phyloP scores from a whole-genome alignment of 345 rosid species.

The Firmiana major region DNA sequence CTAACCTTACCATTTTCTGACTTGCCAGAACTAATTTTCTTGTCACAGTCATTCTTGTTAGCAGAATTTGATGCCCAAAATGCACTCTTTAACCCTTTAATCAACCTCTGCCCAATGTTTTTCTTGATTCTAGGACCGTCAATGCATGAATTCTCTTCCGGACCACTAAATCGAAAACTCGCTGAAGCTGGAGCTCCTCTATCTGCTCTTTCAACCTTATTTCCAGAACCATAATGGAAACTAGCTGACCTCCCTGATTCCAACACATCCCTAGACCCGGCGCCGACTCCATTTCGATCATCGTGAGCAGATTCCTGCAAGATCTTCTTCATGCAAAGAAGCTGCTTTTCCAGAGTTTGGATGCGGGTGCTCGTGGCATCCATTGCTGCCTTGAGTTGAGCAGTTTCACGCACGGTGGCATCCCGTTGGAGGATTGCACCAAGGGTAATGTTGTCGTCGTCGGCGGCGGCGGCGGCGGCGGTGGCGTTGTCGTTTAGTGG shows the following conservation, averaged over 20 bases:
- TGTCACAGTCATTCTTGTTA: slow-evolving; percentile 17
- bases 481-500: neutral
- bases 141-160: slow-evolving; percentile 4
- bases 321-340: slow-evolving; percentile 55
- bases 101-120: slow-evolving; percentile 45
- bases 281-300: neutral
- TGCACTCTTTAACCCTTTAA: slow-evolving; percentile 50
- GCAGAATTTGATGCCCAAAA: slow-evolving; percentile 43
- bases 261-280: too few relatives aligned
- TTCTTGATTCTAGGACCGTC: slow-evolving; percentile 26
- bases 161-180: slow-evolving; percentile 36
- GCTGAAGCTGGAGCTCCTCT: slow-evolving; percentile 44
- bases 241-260: slow-evolving; percentile 44
- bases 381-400: slow-evolving; percentile 69
- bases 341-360: slow-evolving; percentile 61
- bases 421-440: slow-evolving; percentile 70
- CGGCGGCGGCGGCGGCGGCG: neutral
- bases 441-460: slow-evolving; percentile 31
- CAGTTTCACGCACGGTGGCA: slow-evolving; percentile 50
- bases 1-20: too few relatives aligned
- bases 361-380: slow-evolving; percentile 61
- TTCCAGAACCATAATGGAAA: slow-evolving; percentile 41
- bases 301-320: slow-evolving; percentile 22
- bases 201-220: slow-evolving; percentile 45
- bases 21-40: neutral